Conservation (phyloP, 2,329 filamentous ascomycete species). For the Leptographium flavum region DNA sequence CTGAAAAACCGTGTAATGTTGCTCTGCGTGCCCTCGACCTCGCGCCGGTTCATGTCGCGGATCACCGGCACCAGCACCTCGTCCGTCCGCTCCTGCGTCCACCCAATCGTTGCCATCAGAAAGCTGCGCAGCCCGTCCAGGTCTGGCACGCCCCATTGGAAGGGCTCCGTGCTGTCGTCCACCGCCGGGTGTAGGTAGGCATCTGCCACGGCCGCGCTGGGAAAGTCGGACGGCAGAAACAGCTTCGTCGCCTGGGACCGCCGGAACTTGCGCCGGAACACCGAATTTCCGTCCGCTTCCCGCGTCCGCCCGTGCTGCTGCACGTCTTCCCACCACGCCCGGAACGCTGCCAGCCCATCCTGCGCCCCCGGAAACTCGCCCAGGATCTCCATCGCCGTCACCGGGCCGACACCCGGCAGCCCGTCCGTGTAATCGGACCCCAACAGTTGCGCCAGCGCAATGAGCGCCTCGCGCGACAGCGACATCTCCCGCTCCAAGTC, state of each 20-base stretch:
- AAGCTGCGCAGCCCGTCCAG: slow-evolving; percentile 72
- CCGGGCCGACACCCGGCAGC: slow-evolving; percentile 77
- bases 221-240: slow-evolving; percentile 71
- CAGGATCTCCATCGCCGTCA: slow-evolving; percentile 86
- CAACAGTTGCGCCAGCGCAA: slow-evolving; percentile 77
- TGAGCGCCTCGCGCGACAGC: slow-evolving; percentile 73
- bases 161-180: slow-evolving; percentile 60
- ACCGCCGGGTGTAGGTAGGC: slow-evolving; percentile 84
- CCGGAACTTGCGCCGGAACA: slow-evolving; percentile 78
- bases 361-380: slow-evolving; percentile 62
- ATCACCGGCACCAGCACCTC: slow-evolving; percentile 94
- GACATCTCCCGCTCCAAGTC: slow-evolving; percentile 86
- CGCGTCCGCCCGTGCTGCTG: slow-evolving; percentile 54
- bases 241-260: slow-evolving; percentile 67
- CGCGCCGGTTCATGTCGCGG: slow-evolving; percentile 80
- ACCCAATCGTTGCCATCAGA: slow-evolving; percentile 84
- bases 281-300: slow-evolving; percentile 40
- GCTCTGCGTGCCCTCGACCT: slow-evolving; percentile 79
- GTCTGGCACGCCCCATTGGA: slow-evolving; percentile 94
- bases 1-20: slow-evolving; percentile 93
- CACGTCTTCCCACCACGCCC: slow-evolving; percentile 73
- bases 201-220: slow-evolving; percentile 59
- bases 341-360: slow-evolving; percentile 58
- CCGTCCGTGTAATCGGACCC: slow-evolving; percentile 95
- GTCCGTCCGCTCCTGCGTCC: slow-evolving; percentile 82